Conservation (phyloP, 441 rosid species). For the Corymbia calophylla region DNA sequence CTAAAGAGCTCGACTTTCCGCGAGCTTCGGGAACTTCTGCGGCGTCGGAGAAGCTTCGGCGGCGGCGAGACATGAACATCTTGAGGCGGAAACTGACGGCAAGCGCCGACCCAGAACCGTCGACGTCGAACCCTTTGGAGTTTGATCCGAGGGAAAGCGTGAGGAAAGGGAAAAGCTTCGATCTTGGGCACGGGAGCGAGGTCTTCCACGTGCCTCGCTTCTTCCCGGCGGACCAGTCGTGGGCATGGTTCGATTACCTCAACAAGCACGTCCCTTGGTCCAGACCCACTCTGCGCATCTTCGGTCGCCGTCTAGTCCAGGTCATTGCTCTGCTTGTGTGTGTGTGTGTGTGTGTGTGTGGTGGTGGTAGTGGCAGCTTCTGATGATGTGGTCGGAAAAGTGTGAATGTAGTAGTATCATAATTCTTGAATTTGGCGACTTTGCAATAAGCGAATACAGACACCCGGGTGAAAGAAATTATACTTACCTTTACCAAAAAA, state of each 20-base stretch:
- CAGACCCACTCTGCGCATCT: slow-evolving; percentile 74
- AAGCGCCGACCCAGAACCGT: neutral
- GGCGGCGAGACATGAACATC: neutral
- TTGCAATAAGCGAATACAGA: neutral
- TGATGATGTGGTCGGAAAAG: neutral
- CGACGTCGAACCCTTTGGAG: neutral
- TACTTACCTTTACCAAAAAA: too few species aligned
- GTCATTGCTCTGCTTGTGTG: slow-evolving; percentile 7
- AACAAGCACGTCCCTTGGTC: slow-evolving; percentile 76
- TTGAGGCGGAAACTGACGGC: neutral
- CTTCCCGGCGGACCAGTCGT: slow-evolving; percentile 36
- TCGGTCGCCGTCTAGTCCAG: slow-evolving; percentile 70
- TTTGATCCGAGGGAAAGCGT: neutral
- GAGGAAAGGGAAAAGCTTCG: slow-evolving; percentile 5
- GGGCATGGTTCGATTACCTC: slow-evolving; percentile 66
- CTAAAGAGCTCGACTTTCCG: neutral
- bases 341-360: neutral
- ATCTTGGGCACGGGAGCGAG: slow-evolving; percentile 71
- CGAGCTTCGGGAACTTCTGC: neutral
- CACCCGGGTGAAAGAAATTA: neutral
- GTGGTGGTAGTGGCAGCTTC: neutral
- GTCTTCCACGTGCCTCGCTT: slow-evolving; percentile 48
- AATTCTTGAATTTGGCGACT: neutral
- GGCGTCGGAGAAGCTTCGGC: neutral
- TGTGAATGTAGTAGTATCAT: neutral